Base-by-base conservation (phyloP, 2,329 filamentous ascomycete species). In the Colletotrichum acutatum region DNA sequence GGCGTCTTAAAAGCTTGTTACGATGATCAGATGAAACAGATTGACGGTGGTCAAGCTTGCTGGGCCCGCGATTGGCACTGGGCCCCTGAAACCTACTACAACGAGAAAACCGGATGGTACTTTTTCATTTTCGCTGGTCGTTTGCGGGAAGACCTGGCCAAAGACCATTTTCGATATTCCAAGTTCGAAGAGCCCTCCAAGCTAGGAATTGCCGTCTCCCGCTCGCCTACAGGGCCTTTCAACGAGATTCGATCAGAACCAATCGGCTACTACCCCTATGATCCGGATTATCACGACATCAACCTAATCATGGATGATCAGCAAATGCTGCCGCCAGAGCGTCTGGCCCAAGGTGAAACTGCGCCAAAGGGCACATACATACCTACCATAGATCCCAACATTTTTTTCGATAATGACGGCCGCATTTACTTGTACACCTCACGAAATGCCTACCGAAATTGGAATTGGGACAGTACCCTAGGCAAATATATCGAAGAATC, bases 401-500 rank as follows among this genome's bases (percentile, higher is more conserved):
- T 76, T 30, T 72, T 76, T 34, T 76, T 76, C 24, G 74, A 76
- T 49, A 62, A 53, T 9, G 74, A 76, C 34, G 75, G 66, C 37
- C 75, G 75, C 3, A 71, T 73, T 26, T 73, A 73, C 52, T 66
- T 83, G 0, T 82, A 82, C 67, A 72, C 77, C 4, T 82, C 81
- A 1, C 77, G 81, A 6, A 82, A 82, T 57, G 81, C 81, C 3
- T 82, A 82, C 63, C 77, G 81, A 1, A 82, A 82, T 59, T 82
- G 81, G 81, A 82, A 81, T 42, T 82, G 81, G 81, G 81, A 82
- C 54, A 71, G 74, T 1, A 61, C 72, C 4, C 53, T 82, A 24
- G 77, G 77, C 19, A 82, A 82, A 72, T 82, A 82, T 68, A 79
- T 82, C 22, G 81, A 82, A 62, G 81, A 82, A 61, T 82, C 81